These are phyloP conservation scores for Elongisporangium undulatum DNA, from an alignment of 352 stramenopile species.

Conservation along the genomic window DNA sequence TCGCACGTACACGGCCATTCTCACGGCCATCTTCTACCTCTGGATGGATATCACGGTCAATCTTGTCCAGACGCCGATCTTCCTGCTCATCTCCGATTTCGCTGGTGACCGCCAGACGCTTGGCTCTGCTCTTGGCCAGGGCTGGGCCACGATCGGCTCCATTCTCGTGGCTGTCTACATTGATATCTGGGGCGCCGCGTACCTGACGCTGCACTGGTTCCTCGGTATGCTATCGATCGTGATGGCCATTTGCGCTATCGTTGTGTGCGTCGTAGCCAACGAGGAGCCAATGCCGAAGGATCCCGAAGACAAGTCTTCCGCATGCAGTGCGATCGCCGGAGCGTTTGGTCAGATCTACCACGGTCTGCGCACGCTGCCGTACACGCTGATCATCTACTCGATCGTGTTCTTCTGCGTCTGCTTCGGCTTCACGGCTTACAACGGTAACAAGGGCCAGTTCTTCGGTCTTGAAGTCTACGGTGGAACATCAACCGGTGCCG, in stretches of 20 bases:
- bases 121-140: slow-evolving; percentile 7
- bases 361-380: slow-evolving; percentile 12
- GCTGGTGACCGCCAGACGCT: slow-evolving; percentile 16
- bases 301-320: slow-evolving; percentile 14
- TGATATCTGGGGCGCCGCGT: slow-evolving; percentile 15
- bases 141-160: slow-evolving; percentile 8
- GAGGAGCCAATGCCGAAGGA: slow-evolving; percentile 32
- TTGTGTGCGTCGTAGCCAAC: slow-evolving; percentile 24
- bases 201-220: slow-evolving; percentile 21
- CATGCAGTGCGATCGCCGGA: too few species aligned
- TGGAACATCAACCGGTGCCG: slow-evolving; percentile 23
- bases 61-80: slow-evolving; percentile 8
- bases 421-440: slow-evolving; percentile 28
- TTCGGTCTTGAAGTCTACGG: slow-evolving; percentile 40
- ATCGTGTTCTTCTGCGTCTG: slow-evolving; percentile 19
- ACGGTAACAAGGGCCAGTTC: slow-evolving; percentile 23
- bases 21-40: slow-evolving; percentile 18
- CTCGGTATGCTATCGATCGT: slow-evolving; percentile 18
- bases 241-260: slow-evolving; percentile 33
- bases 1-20: slow-evolving; percentile 10
- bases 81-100: slow-evolving; percentile 20
- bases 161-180: slow-evolving; percentile 18
- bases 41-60: slow-evolving; percentile 30
- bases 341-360: slow-evolving; percentile 16
- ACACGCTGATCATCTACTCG: slow-evolving; percentile 11